Conservation (phyloP, 169 alveolate species). For the Cryptosporidium xiaoi region DNA sequence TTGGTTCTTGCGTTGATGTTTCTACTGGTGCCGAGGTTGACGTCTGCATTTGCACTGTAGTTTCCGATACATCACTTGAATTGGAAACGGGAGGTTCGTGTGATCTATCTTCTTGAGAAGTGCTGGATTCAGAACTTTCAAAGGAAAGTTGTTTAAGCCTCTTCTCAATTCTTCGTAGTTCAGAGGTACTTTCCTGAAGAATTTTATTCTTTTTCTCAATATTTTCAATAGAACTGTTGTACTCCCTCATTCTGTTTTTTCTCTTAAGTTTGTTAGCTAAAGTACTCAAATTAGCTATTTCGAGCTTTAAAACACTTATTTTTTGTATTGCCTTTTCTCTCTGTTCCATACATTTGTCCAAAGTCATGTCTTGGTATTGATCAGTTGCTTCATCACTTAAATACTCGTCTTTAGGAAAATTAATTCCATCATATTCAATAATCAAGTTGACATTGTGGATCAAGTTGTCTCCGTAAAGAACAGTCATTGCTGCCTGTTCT, state of each 20-base stretch:
- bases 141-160: constrained; percentile 46
- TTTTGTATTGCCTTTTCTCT: constrained; percentile 28
- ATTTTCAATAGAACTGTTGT: constrained; percentile 14
- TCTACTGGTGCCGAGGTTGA: neutral
- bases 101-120: neutral
- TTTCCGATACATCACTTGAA: constrained; percentile 4
- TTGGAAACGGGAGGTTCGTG: too few species aligned
- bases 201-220: constrained; percentile 27
- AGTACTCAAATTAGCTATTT: constrained; percentile 27
- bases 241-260: constrained; percentile 23
- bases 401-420: neutral
- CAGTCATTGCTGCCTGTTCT: constrained; percentile 34
- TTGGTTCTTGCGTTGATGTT: neutral
- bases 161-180: constrained; percentile 23
- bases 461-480: constrained; percentile 7
- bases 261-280: constrained; percentile 26
- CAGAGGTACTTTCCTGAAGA: constrained; percentile 9
- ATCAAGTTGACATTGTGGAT: constrained; percentile 22
- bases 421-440: neutral
- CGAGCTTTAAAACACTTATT: constrained; percentile 36
- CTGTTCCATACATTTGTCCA: constrained; percentile 19
- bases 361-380: constrained; percentile 11
- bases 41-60: constrained; percentile 2
- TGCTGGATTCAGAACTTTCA: constrained; percentile 11
- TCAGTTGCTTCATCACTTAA: neutral